phyloP scores from a whole-genome alignment of 2,329 filamentous ascomycete genomes.

The Curvularia lunata region DNA sequence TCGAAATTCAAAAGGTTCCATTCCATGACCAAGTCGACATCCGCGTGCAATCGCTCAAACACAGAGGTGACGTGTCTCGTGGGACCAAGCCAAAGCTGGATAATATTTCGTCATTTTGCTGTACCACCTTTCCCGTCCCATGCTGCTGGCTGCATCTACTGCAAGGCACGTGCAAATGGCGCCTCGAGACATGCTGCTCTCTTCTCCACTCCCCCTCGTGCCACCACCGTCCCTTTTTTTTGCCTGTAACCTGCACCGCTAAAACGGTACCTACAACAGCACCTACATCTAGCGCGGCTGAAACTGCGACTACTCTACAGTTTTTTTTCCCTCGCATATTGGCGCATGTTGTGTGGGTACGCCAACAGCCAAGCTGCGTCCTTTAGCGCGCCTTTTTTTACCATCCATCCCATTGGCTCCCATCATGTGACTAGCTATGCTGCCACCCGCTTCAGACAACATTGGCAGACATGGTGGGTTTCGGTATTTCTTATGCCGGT shows the following conservation, averaged over 20 bases:
- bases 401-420: constrained; percentile 12
- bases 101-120: not conserved
- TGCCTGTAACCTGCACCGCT: not conserved
- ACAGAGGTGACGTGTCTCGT: not conserved
- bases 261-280: not conserved
- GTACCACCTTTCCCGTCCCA: constrained; percentile 23
- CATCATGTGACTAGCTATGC: constrained; percentile 33
- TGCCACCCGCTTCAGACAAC: constrained; percentile 3
- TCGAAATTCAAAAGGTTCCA: not conserved
- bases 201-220: constrained; percentile 5
- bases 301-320: constrained; percentile 21
- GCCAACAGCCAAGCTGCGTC: constrained; percentile 32
- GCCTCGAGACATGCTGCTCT: constrained; percentile 15
- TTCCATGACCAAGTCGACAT: not conserved
- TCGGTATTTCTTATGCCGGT: too few species aligned
- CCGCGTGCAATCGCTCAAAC: not conserved
- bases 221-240: constrained; percentile 4
- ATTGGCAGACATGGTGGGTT: not conserved
- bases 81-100: not conserved
- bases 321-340: constrained; percentile 21
- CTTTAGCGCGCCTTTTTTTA: constrained; percentile 10
- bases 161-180: constrained; percentile 35
- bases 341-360: constrained; percentile 22
- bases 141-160: constrained; percentile 14
- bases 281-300: constrained; percentile 21